A percentile compares a stretch with the other conserved stretches of the same genome.
phyloP scores from a whole-genome alignment of 2,329 filamentous ascomycete genomes.

The Cladobotryum mycophilum region DNA sequence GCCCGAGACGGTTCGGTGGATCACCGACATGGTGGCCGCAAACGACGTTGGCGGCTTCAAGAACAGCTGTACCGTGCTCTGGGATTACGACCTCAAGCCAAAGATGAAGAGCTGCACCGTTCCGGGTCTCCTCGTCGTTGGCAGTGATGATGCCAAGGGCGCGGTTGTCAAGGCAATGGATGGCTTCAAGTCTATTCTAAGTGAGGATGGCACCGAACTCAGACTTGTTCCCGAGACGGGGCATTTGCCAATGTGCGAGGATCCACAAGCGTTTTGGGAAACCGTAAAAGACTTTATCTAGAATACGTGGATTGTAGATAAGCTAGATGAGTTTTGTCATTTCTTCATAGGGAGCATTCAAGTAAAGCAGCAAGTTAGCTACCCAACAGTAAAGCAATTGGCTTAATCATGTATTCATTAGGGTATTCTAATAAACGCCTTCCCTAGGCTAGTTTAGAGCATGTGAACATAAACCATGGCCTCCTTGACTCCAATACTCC shows the following conservation, averaged over 20 bases:
- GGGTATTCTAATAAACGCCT: too few relatives aligned
- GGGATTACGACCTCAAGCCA: constrained; percentile 60
- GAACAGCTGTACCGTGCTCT: constrained; percentile 62
- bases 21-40: constrained; percentile 60
- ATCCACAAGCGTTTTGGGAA: constrained; percentile 60
- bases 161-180: constrained; percentile 75
- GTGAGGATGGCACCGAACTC: constrained; percentile 49
- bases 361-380: too few relatives aligned
- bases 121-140: constrained; percentile 63
- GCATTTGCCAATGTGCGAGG: constrained; percentile 80
- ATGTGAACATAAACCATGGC: too few relatives aligned
- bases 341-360: too few relatives aligned
- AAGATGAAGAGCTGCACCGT: constrained; percentile 48
- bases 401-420: too few relatives aligned
- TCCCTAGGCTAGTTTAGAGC: too few relatives aligned
- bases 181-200: constrained; percentile 57
- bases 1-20: constrained; percentile 43
- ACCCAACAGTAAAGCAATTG: too few relatives aligned
- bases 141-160: constrained; percentile 62
- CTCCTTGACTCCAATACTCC: too few relatives aligned
- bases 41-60: constrained; percentile 68
- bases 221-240: constrained; percentile 64
- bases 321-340: too few relatives aligned
- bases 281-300: constrained; percentile 55
- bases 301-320: too few relatives aligned